phyloP scores from a whole-genome alignment of 352 stramenopile species.

The Globisporangium apiculatum region DNA sequence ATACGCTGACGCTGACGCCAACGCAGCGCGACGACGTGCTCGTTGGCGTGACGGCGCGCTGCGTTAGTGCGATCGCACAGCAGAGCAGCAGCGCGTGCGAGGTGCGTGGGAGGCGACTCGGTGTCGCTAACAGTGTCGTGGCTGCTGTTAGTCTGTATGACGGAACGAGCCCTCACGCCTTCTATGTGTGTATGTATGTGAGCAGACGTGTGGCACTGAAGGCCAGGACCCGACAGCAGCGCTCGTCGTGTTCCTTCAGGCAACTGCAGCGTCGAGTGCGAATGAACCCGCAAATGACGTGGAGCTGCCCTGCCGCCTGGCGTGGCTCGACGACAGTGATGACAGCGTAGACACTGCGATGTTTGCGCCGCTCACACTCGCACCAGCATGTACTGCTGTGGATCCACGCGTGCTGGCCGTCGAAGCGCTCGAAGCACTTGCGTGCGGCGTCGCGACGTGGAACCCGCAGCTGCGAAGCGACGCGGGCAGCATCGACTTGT shows the following conservation, averaged over 20 bases:
- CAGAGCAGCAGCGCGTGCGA: slow-evolving; percentile 33
- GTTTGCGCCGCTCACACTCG: slow-evolving; percentile 27
- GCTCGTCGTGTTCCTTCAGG: slow-evolving; percentile 29
- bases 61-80: slow-evolving; percentile 25
- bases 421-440: slow-evolving; percentile 26
- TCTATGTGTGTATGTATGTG: background rate
- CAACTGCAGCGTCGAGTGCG: background rate
- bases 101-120: slow-evolving; percentile 15
- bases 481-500: slow-evolving; percentile 15
- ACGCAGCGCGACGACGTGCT: slow-evolving; percentile 18
- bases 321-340: slow-evolving; percentile 43
- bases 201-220: slow-evolving; percentile 25
- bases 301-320: slow-evolving; percentile 13
- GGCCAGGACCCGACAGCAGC: slow-evolving; percentile 20
- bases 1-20: too few relatives aligned
- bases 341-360: slow-evolving; percentile 11
- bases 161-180: background rate
- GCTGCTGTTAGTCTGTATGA: background rate
- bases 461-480: slow-evolving; percentile 11
- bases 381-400: slow-evolving; percentile 21
- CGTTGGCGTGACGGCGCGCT: slow-evolving; percentile 40
- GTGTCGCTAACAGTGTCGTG: background rate
- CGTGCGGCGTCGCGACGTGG: slow-evolving; percentile 27
- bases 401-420: slow-evolving; percentile 28
- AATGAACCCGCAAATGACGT: background rate